Evolutionary conservation across 345 rosid genomes (phyloP).

Genomic region (Reutealis trisperma): DNA sequence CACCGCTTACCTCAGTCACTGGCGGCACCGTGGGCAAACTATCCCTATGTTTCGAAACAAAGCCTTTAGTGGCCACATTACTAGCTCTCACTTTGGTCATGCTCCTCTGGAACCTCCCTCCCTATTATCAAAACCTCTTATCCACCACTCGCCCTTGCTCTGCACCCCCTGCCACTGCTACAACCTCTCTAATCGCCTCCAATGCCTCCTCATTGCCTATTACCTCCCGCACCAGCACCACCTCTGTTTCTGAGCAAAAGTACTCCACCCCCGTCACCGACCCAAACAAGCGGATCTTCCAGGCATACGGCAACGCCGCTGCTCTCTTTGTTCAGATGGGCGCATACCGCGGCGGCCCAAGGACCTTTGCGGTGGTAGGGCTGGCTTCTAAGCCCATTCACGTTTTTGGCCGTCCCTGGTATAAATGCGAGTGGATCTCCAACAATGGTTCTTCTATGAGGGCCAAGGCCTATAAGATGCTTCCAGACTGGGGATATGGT

Average conservation of each 20-base stretch:
- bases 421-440: conserved; percentile 81
- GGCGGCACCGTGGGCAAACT: conserved; percentile 40
- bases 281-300: conserved; percentile 67
- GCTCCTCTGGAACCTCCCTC: conserved; percentile 78
- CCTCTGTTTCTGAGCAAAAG: conserved; percentile 23
- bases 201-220: conserved; percentile 17
- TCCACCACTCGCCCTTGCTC: conserved; percentile 47
- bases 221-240: conserved; percentile 23
- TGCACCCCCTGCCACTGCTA: conserved; percentile 31
- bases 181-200: conserved; percentile 17
- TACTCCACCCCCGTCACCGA: conserved; percentile 39
- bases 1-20: conserved; percentile 29
- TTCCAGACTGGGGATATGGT: conserved; percentile 93
- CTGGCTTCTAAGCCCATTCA: conserved; percentile 86
- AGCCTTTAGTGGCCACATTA: conserved; percentile 63
- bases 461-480: conserved; percentile 67
- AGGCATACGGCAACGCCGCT: conserved; percentile 78
- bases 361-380: conserved; percentile 73
- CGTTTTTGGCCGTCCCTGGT: conserved; percentile 69
- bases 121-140: conserved; percentile 66
- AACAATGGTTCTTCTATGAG: conserved; percentile 51
- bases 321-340: conserved; percentile 85
- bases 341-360: conserved; percentile 79
- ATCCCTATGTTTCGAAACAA: conserved; percentile 57
- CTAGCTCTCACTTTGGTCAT: conserved; percentile 62